A percentile compares a stretch with the other conserved stretches of the same genome.
Conservation (phyloP, 2,329 filamentous ascomycete species). For the Parastagonospora nodorum region DNA sequence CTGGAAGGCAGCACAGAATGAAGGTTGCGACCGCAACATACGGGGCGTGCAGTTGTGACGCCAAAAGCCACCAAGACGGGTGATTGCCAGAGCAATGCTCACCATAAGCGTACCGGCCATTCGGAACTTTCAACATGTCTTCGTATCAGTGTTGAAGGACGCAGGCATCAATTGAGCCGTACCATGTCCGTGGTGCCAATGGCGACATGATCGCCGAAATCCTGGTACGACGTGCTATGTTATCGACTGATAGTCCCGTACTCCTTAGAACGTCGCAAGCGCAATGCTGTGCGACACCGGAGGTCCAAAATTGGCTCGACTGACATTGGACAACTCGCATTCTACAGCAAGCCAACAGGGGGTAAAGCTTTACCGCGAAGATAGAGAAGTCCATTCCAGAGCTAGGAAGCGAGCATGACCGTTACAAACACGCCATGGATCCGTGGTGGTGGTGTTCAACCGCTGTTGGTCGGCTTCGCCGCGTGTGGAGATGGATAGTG, state of each 20-base stretch:
- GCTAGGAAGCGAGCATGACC: neutral
- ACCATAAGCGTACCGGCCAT: neutral
- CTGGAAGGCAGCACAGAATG: slow-evolving; percentile 30
- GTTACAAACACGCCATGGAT: neutral
- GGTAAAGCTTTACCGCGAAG: neutral
- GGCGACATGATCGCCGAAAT: neutral
- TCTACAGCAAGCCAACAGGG: neutral
- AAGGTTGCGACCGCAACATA: slow-evolving; percentile 19
- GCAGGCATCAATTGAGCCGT: neutral
- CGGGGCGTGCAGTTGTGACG: slow-evolving; percentile 25
- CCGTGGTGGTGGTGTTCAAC: slow-evolving; percentile 2
- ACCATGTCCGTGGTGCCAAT: neutral
- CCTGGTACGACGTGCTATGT: neutral
- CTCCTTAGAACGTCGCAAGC: neutral
- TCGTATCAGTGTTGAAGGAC: neutral
- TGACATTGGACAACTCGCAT: slow-evolving; percentile 11
- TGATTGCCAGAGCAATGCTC: slow-evolving; percentile 32
- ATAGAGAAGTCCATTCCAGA: neutral
- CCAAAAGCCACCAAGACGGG: slow-evolving; percentile 43
- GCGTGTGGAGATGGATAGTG: slow-evolving; percentile 11
- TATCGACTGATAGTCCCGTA: neutral
- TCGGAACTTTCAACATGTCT: neutral
- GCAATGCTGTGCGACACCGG: slow-evolving; percentile 1
- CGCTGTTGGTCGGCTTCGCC: slow-evolving; percentile 28
- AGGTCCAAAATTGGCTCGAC: slow-evolving; percentile 4